Evolutionary conservation across 108 stramenopile species (phyloP), one percentile per base, ranked within the genome.

Genomic region (Skeletonema costatum): DNA sequence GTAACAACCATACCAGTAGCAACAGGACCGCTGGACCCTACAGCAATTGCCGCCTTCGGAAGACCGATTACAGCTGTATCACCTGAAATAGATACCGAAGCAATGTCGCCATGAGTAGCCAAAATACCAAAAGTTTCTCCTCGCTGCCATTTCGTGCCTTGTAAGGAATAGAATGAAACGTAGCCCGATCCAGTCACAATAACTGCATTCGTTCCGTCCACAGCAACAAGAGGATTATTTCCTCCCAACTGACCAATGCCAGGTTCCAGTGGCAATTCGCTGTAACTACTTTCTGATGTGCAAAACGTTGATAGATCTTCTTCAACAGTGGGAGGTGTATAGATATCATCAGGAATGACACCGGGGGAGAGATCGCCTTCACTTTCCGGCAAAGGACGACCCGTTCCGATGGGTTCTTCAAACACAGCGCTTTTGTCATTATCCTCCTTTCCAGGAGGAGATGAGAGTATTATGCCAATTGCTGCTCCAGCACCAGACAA

Each of bases 161-260:
- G 33, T 36, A 64, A 56, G 7, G 42, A 32, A 46, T 48, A 74
- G 33, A 74, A 74, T 12, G 63, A 62, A 13, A 74, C 61, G 13
- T 74, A 74, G 21, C 73, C 73, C 38, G 64, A 41, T n/a, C 73
- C 73, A 31, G 64, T 53, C 5, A 46, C 73, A 14, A 74, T 50
- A 1, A 74, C 56, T 30, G 73, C 73, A 53, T 74, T 56, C 56
- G 63, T 32, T 17, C 73, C 73, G 48, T 74, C 73, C 16, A 66
- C 46, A 17, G 73, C 73, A 33, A 66, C 35, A 32, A 58, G 44
- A 0, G 73, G 73, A 10, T 74, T 36, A 19, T 35, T 56, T 16
- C 6, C 73, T 17, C 11, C 32, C 21, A 74, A 41, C 39, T 33
- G 42, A 29, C 3, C 42, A 17, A 74, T 33, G 50, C 64, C 73